These are phyloP conservation scores for Sugiyamaella xylanicola DNA, from an alignment of 1,139 yeast species.

Conservation along the genomic window DNA sequence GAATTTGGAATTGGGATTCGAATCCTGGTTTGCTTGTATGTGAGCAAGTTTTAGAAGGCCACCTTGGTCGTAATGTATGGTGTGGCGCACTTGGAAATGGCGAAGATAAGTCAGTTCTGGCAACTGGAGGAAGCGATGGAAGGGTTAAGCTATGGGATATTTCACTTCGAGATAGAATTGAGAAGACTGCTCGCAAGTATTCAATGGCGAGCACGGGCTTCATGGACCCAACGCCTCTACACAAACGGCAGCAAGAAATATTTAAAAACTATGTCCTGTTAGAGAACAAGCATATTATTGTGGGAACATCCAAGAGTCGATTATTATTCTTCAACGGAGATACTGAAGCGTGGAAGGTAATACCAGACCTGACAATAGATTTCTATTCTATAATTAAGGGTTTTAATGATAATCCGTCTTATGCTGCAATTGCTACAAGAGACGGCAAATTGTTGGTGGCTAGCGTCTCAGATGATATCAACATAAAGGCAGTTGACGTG, in stretches of 20 bases:
- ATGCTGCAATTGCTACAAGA: constrained; percentile 54
- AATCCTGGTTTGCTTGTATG: constrained; percentile 43
- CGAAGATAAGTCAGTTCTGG: constrained; percentile 51
- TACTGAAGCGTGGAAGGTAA: constrained; percentile 41
- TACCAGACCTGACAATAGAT: constrained; percentile 44
- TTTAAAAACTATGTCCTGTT: constrained; percentile 62
- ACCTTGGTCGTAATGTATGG: constrained; percentile 89
- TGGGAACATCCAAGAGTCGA: constrained; percentile 66
- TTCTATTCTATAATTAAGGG: constrained; percentile 58
- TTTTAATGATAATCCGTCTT: constrained; percentile 44
- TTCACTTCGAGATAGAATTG: constrained; percentile 34
- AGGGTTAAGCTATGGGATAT: constrained; percentile 66
- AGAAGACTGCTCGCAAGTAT: constrained; percentile 38
- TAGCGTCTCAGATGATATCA: constrained; percentile 21
- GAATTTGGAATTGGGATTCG: constrained; percentile 59
- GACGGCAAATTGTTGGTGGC: constrained; percentile 53
- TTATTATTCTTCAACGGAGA: constrained; percentile 19
- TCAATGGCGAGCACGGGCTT: constrained; percentile 35
- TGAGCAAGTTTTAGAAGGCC: constrained; percentile 60
- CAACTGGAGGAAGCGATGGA: constrained; percentile 87
- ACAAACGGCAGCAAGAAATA: constrained; percentile 50
- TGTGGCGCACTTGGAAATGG: constrained; percentile 57
- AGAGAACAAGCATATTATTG: constrained; percentile 48
- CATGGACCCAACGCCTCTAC: not conserved
- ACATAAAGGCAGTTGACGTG: constrained; percentile 26